Conservation (phyloP, 371 early-diverging fungal genomes). For the Batrachochytrium dendrobatidis region DNA sequence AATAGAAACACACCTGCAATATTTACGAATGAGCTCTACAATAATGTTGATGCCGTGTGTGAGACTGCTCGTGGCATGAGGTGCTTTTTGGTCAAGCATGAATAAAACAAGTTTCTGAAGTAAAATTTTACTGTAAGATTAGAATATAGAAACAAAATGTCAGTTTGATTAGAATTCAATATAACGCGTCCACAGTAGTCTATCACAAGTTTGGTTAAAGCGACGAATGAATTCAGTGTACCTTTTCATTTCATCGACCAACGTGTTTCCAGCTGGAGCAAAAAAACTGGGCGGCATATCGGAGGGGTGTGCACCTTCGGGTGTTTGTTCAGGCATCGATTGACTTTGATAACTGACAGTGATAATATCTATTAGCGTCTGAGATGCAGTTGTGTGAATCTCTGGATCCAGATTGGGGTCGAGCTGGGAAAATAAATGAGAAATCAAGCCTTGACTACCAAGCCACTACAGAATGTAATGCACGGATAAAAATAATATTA, state of each 20-base stretch:
- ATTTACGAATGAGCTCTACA: slow-evolving; percentile 90
- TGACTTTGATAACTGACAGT: slow-evolving; percentile 54
- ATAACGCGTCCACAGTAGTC: too few relatives aligned
- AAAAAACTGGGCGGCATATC: slow-evolving; percentile 61
- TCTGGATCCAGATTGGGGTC: slow-evolving; percentile 71
- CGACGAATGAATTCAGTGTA: too few relatives aligned
- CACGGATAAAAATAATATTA: neutral
- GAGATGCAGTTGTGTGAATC: slow-evolving; percentile 79
- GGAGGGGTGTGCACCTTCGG: slow-evolving; percentile 16
- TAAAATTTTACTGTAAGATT: neutral
- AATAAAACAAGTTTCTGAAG: slow-evolving; percentile 66
- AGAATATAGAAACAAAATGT: neutral
- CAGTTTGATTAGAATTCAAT: neutral
- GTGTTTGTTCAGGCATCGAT: slow-evolving; percentile 20
- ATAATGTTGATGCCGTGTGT: slow-evolving; percentile 88
- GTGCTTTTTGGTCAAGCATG: slow-evolving; percentile 77
- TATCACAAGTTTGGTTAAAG: neutral
- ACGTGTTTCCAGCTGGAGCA: slow-evolving; percentile 42
- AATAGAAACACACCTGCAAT: slow-evolving; percentile 51
- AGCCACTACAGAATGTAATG: slow-evolving; percentile 61
- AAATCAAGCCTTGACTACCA: slow-evolving; percentile 66
- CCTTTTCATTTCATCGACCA: slow-evolving; percentile 78
- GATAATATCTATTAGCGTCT: slow-evolving; percentile 86
- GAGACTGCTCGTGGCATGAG: slow-evolving; percentile 72
- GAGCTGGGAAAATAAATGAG: slow-evolving; percentile 62